These are phyloP conservation scores for Podospora australis DNA, from an alignment of 495 filamentous ascomycete genomes.

Conservation along the genomic window DNA sequence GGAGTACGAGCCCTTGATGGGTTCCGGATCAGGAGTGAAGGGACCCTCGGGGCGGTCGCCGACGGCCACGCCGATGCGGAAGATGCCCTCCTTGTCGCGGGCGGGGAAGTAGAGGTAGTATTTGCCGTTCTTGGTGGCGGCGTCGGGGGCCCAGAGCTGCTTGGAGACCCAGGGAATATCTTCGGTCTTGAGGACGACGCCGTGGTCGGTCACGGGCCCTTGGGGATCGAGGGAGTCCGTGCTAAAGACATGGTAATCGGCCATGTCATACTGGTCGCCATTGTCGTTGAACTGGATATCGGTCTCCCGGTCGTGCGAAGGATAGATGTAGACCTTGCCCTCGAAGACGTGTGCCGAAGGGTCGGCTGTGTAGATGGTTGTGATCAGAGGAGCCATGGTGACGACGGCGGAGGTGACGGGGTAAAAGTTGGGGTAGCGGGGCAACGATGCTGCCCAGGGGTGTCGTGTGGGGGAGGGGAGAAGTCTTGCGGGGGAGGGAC, in stretches of 20 bases:
- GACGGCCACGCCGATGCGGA: constrained; percentile 59
- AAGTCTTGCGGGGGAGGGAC: constrained; percentile 4
- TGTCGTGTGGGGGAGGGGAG: background rate
- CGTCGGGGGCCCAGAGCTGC: constrained; percentile 62
- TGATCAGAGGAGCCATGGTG: constrained; percentile 49
- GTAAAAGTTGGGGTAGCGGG: constrained; percentile 9
- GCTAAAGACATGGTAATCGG: constrained; percentile 61
- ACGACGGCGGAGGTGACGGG: background rate
- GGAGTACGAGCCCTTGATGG: constrained; percentile 53
- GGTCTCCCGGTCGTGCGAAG: constrained; percentile 58
- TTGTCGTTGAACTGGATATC: constrained; percentile 65
- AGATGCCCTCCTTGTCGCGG: constrained; percentile 50
- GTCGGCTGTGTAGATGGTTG: constrained; percentile 63
- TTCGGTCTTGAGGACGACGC: constrained; percentile 45
- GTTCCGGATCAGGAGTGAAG: constrained; percentile 50
- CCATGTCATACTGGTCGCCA: constrained; percentile 79
- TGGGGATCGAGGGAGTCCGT: constrained; percentile 39
- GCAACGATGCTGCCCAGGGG: too few relatives aligned
- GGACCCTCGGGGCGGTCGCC: constrained; percentile 50
- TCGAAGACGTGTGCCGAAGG: constrained; percentile 62
- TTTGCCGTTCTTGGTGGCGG: constrained; percentile 50
- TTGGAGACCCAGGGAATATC: constrained; percentile 59
- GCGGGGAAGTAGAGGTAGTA: constrained; percentile 63
- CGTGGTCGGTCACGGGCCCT: constrained; percentile 53
- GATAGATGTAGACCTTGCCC: constrained; percentile 57